Evolutionary conservation across 345 rosid species (phyloP), one percentile per base, ranked within the genome.

Genomic region (Aquilaria malaccensis): DNA sequence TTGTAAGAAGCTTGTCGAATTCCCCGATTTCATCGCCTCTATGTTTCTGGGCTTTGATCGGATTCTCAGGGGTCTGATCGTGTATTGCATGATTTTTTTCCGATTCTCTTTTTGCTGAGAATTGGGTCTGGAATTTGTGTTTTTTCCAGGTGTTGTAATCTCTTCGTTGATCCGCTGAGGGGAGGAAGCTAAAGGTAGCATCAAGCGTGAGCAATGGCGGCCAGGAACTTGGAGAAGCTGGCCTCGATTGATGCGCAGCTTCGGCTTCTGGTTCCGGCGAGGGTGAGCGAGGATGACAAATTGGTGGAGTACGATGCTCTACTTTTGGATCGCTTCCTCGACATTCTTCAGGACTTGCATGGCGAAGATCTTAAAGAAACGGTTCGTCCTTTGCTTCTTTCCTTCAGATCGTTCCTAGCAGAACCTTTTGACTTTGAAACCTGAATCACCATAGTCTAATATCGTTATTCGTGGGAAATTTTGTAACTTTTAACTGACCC

Each of bases 171-270:
- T 73, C 52, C 47, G 56, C 72, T 80, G 79, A 67, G 56, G 46
- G 66, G 30, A 6, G 47, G 33, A 33, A 48, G 59, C 45, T 49
- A 33, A 33, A 48, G 59, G 49, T 49, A 50, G 55, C 10, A 10
- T 43, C 33, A 43, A 54, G 51, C 56, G 52, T 52, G 58, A 47
- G 62, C 52, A 49, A 80, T 85, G 84, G 79, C 84, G 70, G 70
- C 79, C 65, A 76, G 84, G 74, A 90, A 81, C 68, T 0, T 90
- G 64, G 92, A 84, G 91, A 94, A 88, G 90, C 48, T 87, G 85
- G 89, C 95, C 58, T 94, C 99, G 2, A 94, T 94, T 63, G 99
- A 94, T 74, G 95, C 97, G 0, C 99, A 90, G 67, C 91, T 94
- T 58, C 80, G 97, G 64, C 87, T 73, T 52, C 73, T 94, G 61